Percentiles rank a stretch among this genome's conserved stretches.
Conservation (phyloP, 352 stramenopile species). For the Phytophthora cryptogea region DNA sequence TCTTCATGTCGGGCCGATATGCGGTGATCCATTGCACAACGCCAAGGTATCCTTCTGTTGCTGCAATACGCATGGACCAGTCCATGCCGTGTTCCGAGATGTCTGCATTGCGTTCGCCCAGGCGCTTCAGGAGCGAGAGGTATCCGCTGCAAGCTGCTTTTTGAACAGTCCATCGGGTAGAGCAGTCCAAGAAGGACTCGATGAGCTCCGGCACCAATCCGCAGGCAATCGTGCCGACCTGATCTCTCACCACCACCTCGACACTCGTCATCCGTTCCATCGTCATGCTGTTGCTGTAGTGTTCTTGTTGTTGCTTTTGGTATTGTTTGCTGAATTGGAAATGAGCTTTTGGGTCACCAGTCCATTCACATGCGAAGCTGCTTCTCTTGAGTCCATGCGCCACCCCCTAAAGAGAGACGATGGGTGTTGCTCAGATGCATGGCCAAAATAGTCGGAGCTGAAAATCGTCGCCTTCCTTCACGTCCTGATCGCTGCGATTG, state of each 20-base stretch:
- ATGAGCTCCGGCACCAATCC: conserved; percentile 48
- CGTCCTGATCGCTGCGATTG: conserved; percentile 7
- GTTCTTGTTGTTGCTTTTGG: conserved; percentile 14
- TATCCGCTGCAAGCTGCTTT: conserved; percentile 56
- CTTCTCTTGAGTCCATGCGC: not conserved
- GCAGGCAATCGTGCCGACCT: conserved; percentile 31
- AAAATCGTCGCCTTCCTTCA: conserved; percentile 5
- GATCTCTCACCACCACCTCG: conserved; percentile 42
- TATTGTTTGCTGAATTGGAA: conserved; percentile 16
- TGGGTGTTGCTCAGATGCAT: conserved; percentile 28
- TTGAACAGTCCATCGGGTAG: conserved; percentile 57
- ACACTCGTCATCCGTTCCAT: conserved; percentile 47
- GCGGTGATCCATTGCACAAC: conserved; percentile 47
- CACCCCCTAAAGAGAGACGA: conserved; percentile 13
- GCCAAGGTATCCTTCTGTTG: conserved; percentile 41
- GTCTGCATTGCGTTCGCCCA: conserved; percentile 41
- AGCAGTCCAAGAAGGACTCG: conserved; percentile 59
- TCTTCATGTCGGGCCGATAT: conserved; percentile 34
- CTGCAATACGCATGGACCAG: conserved; percentile 56
- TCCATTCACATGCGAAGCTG: conserved; percentile 23
- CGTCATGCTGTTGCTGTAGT: conserved; percentile 14
- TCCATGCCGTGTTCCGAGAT: conserved; percentile 59
- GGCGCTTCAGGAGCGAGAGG: conserved; percentile 45
- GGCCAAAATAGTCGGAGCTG: conserved; percentile 24
- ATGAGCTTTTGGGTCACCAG: not conserved